Conservation (phyloP, 148 eudicot genomes). For the Tetragonia tetragonoides region DNA sequence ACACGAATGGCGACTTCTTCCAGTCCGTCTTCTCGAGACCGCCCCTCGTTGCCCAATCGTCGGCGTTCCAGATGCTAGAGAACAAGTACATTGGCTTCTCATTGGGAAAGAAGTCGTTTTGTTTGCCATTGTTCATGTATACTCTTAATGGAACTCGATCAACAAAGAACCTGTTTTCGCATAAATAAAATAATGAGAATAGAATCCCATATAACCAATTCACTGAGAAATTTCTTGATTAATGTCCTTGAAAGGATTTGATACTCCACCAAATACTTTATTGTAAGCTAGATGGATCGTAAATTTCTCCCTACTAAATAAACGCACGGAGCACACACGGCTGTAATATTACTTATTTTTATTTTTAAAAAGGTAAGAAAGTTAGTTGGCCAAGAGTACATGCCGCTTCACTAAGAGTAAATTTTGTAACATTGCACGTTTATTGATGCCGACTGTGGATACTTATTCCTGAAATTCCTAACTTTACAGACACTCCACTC, state of each 20-base stretch:
- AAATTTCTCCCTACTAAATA: too few relatives aligned
- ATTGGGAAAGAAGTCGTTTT: constrained; percentile 82
- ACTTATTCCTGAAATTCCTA: not conserved
- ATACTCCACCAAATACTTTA: not conserved
- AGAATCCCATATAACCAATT: too few relatives aligned
- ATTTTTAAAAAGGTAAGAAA: too few relatives aligned
- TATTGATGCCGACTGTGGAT: too few relatives aligned
- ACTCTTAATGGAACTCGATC: constrained; percentile 76
- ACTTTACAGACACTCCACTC: not conserved
- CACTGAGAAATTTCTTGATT: too few relatives aligned
- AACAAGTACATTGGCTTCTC: constrained; percentile 93
- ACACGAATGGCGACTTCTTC: constrained; percentile 85
- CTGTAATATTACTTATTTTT: too few relatives aligned
- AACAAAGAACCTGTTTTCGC: constrained; percentile 62
- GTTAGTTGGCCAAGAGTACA: too few relatives aligned
- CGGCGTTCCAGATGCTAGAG: constrained; percentile 98
- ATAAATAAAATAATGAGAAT: not conserved
- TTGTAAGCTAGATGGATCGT: not conserved
- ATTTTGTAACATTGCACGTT: too few relatives aligned
- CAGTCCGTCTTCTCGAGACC: constrained; percentile 88
- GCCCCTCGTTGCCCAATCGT: constrained; percentile 94
- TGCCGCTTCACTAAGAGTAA: too few relatives aligned
- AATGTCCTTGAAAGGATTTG: not conserved
- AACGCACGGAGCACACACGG: too few relatives aligned
- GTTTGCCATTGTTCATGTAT: constrained; percentile 71